phyloP scores from a whole-genome alignment of 2,329 filamentous ascomycete species.

The Tolypocladium ovalisporum region DNA sequence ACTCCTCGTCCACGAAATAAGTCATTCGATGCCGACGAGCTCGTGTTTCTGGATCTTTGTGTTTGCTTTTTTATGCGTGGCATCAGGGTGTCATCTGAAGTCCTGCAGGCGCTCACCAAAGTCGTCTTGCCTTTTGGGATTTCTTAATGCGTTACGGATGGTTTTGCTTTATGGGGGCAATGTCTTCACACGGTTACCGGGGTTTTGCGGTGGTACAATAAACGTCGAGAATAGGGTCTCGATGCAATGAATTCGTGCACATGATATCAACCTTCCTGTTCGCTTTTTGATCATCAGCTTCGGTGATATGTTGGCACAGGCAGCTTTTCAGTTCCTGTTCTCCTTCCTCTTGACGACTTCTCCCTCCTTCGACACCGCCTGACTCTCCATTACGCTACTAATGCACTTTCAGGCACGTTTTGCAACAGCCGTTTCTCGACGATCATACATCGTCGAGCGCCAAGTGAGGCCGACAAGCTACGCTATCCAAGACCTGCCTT shows the following conservation, averaged over 20 bases:
- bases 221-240: slow-evolving; percentile 52
- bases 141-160: slow-evolving; percentile 68
- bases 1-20: slow-evolving; percentile 99
- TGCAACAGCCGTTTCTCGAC: not conserved
- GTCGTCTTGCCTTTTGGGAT: slow-evolving; percentile 30
- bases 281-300: slow-evolving; percentile 3
- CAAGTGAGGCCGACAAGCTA: not conserved
- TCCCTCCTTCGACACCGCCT: not conserved
- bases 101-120: slow-evolving; percentile 26
- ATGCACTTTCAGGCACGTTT: not conserved
- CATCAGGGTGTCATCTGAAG: slow-evolving; percentile 47
- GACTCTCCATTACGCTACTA: too few species aligned
- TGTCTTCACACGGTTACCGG: slow-evolving; percentile 59
- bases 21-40: slow-evolving; percentile 39
- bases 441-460: not conserved
- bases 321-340: not conserved
- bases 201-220: slow-evolving; percentile 68
- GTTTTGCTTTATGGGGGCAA: slow-evolving; percentile 55
- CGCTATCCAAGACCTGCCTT: slow-evolving; percentile 69
- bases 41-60: slow-evolving; percentile 42
- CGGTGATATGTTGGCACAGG: not conserved
- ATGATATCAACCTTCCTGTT: slow-evolving; percentile 25
- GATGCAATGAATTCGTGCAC: slow-evolving; percentile 52
- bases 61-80: slow-evolving; percentile 37
- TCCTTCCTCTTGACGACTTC: not conserved